phyloP scores from a whole-genome alignment of 805 yeast genomes.

The Schizosaccharomyces osmophilus region DNA sequence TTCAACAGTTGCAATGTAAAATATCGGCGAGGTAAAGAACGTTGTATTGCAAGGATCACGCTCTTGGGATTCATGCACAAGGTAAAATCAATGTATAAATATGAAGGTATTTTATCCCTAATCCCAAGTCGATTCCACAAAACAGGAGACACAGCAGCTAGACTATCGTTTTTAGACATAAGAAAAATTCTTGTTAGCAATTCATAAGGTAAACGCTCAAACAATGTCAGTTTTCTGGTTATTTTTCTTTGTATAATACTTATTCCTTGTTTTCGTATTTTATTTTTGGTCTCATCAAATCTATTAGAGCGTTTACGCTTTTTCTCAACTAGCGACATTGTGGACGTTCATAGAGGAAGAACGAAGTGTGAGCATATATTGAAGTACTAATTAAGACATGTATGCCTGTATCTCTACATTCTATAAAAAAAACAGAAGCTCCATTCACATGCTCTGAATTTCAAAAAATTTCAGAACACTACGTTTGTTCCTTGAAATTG shows the following conservation, averaged over 20 bases:
- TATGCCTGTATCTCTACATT: too few relatives aligned
- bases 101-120: background rate
- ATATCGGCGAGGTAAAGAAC: background rate
- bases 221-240: background rate
- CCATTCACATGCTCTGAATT: too few relatives aligned
- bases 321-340: background rate
- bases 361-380: too few relatives aligned
- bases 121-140: background rate
- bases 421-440: too few relatives aligned
- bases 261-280: background rate
- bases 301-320: background rate
- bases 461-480: too few relatives aligned
- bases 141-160: background rate
- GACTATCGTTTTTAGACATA: background rate
- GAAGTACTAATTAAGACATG: too few relatives aligned
- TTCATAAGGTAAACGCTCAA: background rate
- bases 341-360: background rate
- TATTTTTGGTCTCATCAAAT: background rate
- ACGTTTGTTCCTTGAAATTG: too few relatives aligned
- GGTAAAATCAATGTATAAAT: background rate
- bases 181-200: background rate
- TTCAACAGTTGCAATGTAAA: background rate
- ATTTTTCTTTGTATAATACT: background rate
- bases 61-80: background rate
- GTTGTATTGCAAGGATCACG: background rate